Percentiles rank a stretch among this genome's conserved stretches.
phyloP scores from a whole-genome alignment of 805 yeast genomes.

The Maudiozyma serrabonitensis region DNA sequence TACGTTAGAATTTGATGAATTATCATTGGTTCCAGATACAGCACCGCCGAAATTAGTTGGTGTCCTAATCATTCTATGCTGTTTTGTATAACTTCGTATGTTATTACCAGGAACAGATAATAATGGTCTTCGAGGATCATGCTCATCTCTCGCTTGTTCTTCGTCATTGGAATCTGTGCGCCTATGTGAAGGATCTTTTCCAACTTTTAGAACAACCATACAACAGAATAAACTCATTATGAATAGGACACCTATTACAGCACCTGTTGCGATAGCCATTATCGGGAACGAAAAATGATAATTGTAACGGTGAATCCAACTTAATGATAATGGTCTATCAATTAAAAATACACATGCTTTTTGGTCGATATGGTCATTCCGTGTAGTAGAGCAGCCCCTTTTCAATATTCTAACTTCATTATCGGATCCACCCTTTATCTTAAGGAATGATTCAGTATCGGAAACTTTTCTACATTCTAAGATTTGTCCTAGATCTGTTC shows the following conservation, averaged over 20 bases:
- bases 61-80: not conserved
- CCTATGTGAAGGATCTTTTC: not conserved
- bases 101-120: not conserved
- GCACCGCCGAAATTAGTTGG: not conserved
- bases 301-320: slow-evolving; percentile 48
- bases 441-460: slow-evolving; percentile 31
- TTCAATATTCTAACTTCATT: slow-evolving; percentile 50
- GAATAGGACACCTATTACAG: slow-evolving; percentile 46
- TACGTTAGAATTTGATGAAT: not conserved
- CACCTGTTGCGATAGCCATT: slow-evolving; percentile 58
- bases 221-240: slow-evolving; percentile 11
- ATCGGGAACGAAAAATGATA: slow-evolving; percentile 56
- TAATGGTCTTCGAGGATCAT: slow-evolving; percentile 5
- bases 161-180: not conserved
- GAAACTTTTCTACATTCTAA: slow-evolving; percentile 36
- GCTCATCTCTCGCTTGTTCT: not conserved
- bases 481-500: slow-evolving; percentile 36
- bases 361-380: slow-evolving; percentile 6
- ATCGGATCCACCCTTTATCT: slow-evolving; percentile 39
- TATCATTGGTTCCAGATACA: not conserved
- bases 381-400: slow-evolving; percentile 47
- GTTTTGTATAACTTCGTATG: not conserved
- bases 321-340: slow-evolving; percentile 57
- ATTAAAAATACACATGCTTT: slow-evolving; percentile 50
- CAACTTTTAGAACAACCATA: slow-evolving; percentile 4